Percentiles rank a stretch among this genome's conserved stretches.
Evolutionary conservation across 169 alveolate genomes (phyloP).

Genomic region (Neospora caninum): DNA sequence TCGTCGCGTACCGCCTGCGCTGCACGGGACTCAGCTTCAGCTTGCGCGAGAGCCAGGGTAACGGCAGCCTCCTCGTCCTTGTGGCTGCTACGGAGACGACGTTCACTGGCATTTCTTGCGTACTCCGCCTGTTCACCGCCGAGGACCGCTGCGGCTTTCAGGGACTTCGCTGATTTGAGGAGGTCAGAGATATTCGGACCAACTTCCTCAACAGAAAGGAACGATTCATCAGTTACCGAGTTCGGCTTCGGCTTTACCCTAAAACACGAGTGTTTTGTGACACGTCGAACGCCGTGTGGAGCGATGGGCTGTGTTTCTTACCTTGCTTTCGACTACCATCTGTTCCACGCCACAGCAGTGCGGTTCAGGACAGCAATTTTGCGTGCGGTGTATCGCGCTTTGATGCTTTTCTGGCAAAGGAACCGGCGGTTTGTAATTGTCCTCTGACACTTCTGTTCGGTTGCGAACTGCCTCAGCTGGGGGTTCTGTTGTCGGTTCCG

Average conservation of each 20-base stretch:
- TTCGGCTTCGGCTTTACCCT: constrained; percentile 37
- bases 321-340: constrained; percentile 29
- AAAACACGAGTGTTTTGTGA: not conserved
- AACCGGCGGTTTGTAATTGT: not conserved
- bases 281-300: not conserved
- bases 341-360: constrained; percentile 40
- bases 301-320: not conserved
- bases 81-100: not conserved
- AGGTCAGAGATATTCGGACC: not conserved
- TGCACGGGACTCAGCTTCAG: not conserved
- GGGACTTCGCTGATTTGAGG: not conserved
- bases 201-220: not conserved
- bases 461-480: not conserved
- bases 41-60: not conserved
- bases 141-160: not conserved
- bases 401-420: constrained; percentile 8
- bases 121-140: constrained; percentile 33
- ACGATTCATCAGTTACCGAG: not conserved
- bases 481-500: not conserved
- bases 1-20: constrained; percentile 2
- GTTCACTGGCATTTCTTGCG: constrained; percentile 5
- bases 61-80: constrained; percentile 12
- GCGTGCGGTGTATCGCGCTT: not conserved
- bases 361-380: constrained; percentile 40
- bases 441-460: not conserved